Conservation (phyloP, 768 basidiomycete species). For the Suillus subalutaceus region DNA sequence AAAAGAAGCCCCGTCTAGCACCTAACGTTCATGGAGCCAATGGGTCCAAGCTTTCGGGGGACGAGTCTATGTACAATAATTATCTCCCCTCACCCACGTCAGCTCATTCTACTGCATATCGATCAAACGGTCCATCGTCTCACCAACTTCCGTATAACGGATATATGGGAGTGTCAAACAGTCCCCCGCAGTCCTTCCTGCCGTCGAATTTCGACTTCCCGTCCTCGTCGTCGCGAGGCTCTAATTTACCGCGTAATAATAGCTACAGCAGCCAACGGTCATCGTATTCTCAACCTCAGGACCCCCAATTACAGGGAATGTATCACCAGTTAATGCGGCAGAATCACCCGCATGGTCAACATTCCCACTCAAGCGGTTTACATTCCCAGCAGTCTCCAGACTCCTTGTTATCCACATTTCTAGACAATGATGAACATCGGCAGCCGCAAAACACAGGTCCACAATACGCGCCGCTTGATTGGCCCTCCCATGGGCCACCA, state of each 20-base stretch:
- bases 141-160: conserved; percentile 28
- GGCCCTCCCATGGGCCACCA: conserved; percentile 35
- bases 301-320: conserved; percentile 33
- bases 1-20: conserved; percentile 36
- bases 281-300: conserved; percentile 31
- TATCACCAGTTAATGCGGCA: conserved; percentile 32
- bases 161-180: conserved; percentile 25
- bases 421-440: conserved; percentile 33
- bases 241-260: conserved; percentile 22
- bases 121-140: conserved; percentile 31
- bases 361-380: conserved; percentile 13
- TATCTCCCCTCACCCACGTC: conserved; percentile 36
- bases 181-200: conserved; percentile 27
- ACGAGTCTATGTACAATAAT: conserved; percentile 34
- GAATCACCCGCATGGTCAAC: conserved; percentile 25
- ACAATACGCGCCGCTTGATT: conserved; percentile 32
- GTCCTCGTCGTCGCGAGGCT: conserved; percentile 29
- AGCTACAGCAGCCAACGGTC: conserved; percentile 30
- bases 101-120: conserved; percentile 30
- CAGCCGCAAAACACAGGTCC: conserved; percentile 25
- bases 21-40: conserved; percentile 23
- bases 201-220: conserved; percentile 33
- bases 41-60: conserved; percentile 26
- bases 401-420: conserved; percentile 29
- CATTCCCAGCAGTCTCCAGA: conserved; percentile 31